Base-by-base conservation (phyloP, 169 alveolate genomes). In the Besnoitia besnoiti region DNA sequence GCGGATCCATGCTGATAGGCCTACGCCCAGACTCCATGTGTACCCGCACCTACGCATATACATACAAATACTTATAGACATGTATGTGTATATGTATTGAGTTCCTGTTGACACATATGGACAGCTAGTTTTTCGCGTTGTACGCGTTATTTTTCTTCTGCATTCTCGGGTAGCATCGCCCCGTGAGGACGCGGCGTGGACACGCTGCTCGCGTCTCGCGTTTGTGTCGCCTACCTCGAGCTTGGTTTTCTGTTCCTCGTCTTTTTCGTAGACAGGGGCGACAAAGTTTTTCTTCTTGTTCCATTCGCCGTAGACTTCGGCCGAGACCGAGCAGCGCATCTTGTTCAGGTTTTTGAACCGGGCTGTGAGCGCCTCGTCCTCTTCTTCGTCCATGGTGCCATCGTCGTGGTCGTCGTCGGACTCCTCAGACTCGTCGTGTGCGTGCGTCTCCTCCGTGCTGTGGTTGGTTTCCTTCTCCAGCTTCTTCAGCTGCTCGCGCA, bases 271-370 rank as follows among this genome's bases (percentile, higher is more conserved):
- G 44, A 97, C 97, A 30, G 97, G 98, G 10, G 99, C 97, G 62
- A 91, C 94, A 93, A 97, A 98, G 44, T 97, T 98, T 93, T 96
- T 97, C 93, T 97, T 97, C 91, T 97, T 97, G 90, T 98, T 97
- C 97, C 98, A 97, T 44, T 94, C 93, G 42, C 99, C 99, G 91
- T 97, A 97, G 24, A 98, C 99, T 94, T 98, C 99, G 12, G 99
- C 98, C 37, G 97, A 91, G 61, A 97, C 98, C 50, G 92, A 79
- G 37, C 88, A 27, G 27, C 93, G 89, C 73, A 37, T 61, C 49
- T 27, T 16, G 67, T 61, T 61, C 37, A 46, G 75, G 40, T 39
- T 55, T 4, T 50, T 85, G 47, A 75, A 80, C 94, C 91, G 89
- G 49, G 87, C 93, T 39, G 76, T 88, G 73, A 42, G 85, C 7